Evolutionary conservation across 2,329 filamentous ascomycete genomes (phyloP).

Genomic region (Curvularia sp.): DNA sequence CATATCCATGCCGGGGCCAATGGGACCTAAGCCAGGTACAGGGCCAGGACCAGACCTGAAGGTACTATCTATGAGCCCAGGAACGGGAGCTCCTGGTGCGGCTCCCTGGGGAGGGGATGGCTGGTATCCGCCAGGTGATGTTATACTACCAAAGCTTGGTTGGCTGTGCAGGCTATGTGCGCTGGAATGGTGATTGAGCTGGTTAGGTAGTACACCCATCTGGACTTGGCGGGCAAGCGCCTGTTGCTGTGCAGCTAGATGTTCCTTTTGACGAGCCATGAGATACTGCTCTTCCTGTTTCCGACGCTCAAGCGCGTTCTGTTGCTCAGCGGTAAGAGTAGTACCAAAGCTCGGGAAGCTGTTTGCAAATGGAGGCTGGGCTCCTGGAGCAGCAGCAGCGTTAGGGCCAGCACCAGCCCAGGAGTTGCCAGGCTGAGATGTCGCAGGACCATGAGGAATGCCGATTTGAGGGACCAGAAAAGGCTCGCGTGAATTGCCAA

Average conservation of each 20-base stretch:
- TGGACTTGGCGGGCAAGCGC: slow-evolving; percentile 77
- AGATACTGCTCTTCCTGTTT: slow-evolving; percentile 99
- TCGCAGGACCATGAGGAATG: slow-evolving; percentile 83
- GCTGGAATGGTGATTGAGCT: slow-evolving; percentile 90
- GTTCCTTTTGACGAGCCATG: slow-evolving; percentile 95
- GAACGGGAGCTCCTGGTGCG: slow-evolving; percentile 56
- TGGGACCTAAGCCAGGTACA: slow-evolving; percentile 53
- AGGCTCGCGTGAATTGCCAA: slow-evolving; percentile 95
- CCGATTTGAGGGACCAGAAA: slow-evolving; percentile 98
- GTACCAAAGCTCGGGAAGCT: slow-evolving; percentile 97
- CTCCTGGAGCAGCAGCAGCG: slow-evolving; percentile 52
- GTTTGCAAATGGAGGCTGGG: slow-evolving; percentile 83
- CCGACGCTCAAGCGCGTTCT: slow-evolving; percentile 92
- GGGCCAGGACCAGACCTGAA: slow-evolving; percentile 50
- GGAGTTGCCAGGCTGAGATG: slow-evolving; percentile 55
- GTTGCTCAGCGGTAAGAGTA: slow-evolving; percentile 94
- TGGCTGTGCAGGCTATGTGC: slow-evolving; percentile 96
- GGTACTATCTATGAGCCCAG: slow-evolving; percentile 74
- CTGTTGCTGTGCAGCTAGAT: slow-evolving; percentile 83
- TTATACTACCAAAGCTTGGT: slow-evolving; percentile 93
- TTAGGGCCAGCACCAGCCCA: slow-evolving; percentile 52
- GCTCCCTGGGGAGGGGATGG: slow-evolving; percentile 63
- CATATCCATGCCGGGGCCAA: slow-evolving; percentile 55
- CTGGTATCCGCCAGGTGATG: slow-evolving; percentile 79
- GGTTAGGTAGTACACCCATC: slow-evolving; percentile 60